Percentiles rank a stretch among this genome's conserved stretches.
These are phyloP conservation scores for Vicia faba DNA, from an alignment of 306 rosid species.

Conservation along the genomic window DNA sequence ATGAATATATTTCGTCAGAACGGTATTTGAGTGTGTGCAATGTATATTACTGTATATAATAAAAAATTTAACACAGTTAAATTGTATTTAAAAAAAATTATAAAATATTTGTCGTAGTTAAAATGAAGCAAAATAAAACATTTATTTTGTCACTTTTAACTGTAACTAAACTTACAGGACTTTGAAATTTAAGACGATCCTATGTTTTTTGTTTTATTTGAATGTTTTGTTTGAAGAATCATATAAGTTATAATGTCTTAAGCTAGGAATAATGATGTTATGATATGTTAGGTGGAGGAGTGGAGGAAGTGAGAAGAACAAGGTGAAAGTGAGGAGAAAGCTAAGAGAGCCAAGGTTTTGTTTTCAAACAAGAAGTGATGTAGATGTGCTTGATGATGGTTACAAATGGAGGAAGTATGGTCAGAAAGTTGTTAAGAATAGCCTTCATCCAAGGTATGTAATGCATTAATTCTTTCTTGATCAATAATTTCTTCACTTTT, in stretches of 20 bases:
- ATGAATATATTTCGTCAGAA: too few species aligned
- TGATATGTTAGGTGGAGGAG: constrained; percentile 78
- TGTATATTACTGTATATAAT: too few species aligned
- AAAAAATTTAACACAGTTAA: too few species aligned
- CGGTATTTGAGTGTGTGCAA: too few species aligned
- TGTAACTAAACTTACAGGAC: too few species aligned
- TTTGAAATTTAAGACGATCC: too few species aligned
- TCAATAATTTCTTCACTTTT: too few species aligned
- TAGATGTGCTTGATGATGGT: constrained; percentile 99
- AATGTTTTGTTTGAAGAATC: not conserved
- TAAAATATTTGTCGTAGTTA: too few species aligned
- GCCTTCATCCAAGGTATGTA: constrained; percentile 92
- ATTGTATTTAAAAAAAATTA: too few species aligned
- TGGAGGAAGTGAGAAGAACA: constrained; percentile 72
- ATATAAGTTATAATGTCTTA: not conserved
- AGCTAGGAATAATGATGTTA: not conserved
- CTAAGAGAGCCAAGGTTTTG: constrained; percentile 96
- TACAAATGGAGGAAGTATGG: constrained; percentile 99
- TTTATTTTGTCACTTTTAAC: too few species aligned
- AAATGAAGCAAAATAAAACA: too few species aligned
- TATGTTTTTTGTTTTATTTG: too few species aligned
- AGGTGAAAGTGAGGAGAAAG: constrained; percentile 93
- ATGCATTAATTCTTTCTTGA: not conserved
- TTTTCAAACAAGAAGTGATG: constrained; percentile 96
- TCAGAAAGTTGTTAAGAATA: constrained; percentile 94